Evolutionary conservation across 257 asterid species (phyloP).

Genomic region (Lavandula angustifolia): DNA sequence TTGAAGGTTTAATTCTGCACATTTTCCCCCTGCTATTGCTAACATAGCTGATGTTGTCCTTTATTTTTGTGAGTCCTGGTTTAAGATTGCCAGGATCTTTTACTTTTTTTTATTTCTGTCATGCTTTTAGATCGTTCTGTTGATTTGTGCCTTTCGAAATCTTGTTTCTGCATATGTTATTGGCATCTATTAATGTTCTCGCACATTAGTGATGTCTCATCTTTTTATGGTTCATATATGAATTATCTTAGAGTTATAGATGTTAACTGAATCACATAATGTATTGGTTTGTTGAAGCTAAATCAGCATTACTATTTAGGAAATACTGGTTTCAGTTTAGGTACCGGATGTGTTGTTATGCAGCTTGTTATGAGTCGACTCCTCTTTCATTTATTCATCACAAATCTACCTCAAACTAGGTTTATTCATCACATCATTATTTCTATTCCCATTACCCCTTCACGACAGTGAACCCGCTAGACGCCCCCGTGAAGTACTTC

Average conservation of each 20-base stretch:
- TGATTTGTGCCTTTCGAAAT: conserved; percentile 1
- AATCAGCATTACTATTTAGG: not conserved
- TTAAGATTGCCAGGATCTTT: not conserved
- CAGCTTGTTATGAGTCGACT: not conserved
- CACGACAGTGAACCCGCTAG: conserved; percentile 46
- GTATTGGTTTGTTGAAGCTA: not conserved
- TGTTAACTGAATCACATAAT: not conserved
- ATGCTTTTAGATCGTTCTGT: not conserved
- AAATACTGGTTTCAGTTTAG: not conserved
- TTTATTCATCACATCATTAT: not conserved
- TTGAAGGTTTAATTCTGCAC: not conserved
- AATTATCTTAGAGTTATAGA: not conserved
- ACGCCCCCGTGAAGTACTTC: conserved; percentile 51
- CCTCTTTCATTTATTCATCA: not conserved
- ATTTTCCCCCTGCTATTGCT: not conserved
- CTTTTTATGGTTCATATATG: not conserved
- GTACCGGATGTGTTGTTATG: not conserved
- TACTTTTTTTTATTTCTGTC: not conserved
- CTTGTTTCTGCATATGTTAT: not conserved
- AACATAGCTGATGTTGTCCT: not conserved
- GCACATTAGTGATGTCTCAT: not conserved
- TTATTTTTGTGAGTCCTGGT: not conserved
- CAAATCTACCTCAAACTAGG: not conserved
- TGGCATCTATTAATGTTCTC: not conserved
- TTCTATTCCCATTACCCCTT: not conserved